phyloP scores from a whole-genome alignment of 768 basidiomycete genomes.

The Austroboletus eburneus region DNA sequence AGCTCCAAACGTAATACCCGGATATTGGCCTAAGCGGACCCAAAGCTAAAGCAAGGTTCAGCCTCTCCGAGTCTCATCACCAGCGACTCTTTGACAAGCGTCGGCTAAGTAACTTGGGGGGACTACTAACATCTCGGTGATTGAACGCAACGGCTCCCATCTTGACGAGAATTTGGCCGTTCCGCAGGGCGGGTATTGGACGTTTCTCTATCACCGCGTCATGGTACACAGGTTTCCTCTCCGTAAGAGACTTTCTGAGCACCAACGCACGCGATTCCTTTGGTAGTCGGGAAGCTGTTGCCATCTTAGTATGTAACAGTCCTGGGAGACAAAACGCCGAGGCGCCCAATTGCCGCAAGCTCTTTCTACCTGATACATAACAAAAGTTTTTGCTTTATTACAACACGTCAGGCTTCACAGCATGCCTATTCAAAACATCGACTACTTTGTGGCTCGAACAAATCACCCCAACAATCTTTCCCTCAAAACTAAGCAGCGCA shows the following conservation, averaged over 20 bases:
- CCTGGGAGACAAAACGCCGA: too few species aligned
- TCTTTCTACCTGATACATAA: too few species aligned
- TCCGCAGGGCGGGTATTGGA: slow-evolving; percentile 46
- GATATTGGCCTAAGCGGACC: slow-evolving; percentile 68
- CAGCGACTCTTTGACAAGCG: too few species aligned
- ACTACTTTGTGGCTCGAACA: slow-evolving; percentile 32
- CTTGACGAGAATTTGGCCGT: slow-evolving; percentile 61
- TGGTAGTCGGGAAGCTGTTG: slow-evolving; percentile 28
- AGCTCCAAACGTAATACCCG: slow-evolving; percentile 53
- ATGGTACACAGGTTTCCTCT: slow-evolving; percentile 45
- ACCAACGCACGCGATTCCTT: slow-evolving; percentile 45
- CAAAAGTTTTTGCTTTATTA: too few species aligned
- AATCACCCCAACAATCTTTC: slow-evolving; percentile 41
- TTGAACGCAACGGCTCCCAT: slow-evolving; percentile 73
- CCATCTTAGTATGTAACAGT: neutral
- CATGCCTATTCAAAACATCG: slow-evolving; percentile 32
- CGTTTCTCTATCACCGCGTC: slow-evolving; percentile 52
- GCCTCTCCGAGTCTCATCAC: neutral
- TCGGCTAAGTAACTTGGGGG: neutral
- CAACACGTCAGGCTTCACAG: too few species aligned
- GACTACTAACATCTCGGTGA: slow-evolving; percentile 57
- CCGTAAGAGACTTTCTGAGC: slow-evolving; percentile 39
- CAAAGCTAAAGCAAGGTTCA: slow-evolving; percentile 48
- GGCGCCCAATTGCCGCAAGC: too few species aligned
- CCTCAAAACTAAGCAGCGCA: slow-evolving; percentile 38